Conservation (phyloP, 2,329 filamentous ascomycete species). For the Alternaria solani region DNA sequence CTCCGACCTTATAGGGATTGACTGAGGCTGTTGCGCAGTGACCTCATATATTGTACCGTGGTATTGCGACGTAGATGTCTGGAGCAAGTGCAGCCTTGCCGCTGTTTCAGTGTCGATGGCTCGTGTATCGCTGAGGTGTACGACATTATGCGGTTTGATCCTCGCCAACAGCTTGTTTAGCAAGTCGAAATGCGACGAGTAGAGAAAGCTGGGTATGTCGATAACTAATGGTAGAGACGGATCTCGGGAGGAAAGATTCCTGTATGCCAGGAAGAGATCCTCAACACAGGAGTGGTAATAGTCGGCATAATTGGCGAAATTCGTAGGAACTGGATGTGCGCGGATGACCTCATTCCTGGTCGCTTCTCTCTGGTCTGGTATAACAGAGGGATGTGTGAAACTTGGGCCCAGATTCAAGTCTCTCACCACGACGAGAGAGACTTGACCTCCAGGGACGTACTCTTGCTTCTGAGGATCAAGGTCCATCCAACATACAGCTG, state of each 20-base stretch:
- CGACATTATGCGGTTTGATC: constrained; percentile 66
- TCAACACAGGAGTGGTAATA: constrained; percentile 71
- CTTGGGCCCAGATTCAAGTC: constrained; percentile 70
- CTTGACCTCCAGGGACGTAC: constrained; percentile 72
- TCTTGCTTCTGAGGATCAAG: constrained; percentile 81
- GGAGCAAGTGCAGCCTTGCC: constrained; percentile 64
- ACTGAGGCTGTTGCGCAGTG: constrained; percentile 60
- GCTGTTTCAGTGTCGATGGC: constrained; percentile 63
- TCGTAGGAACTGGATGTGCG: constrained; percentile 71
- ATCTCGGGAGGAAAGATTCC: constrained; percentile 53
- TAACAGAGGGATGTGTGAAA: constrained; percentile 66
- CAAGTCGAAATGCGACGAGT: constrained; percentile 73
- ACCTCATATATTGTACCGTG: constrained; percentile 60
- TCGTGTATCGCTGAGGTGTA: constrained; percentile 65
- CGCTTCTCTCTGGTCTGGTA: constrained; percentile 24
- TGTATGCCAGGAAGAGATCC: constrained; percentile 69
- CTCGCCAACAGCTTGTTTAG: constrained; percentile 65
- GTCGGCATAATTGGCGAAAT: constrained; percentile 70
- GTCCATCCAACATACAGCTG: constrained; percentile 69
- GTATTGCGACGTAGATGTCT: constrained; percentile 48
- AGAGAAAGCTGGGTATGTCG: constrained; percentile 78
- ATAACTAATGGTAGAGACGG: constrained; percentile 67
- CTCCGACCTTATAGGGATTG: constrained; percentile 62
- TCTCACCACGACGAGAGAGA: constrained; percentile 71
- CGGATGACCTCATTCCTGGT: constrained; percentile 59